Base-by-base conservation (phyloP, 805 yeast genomes). In the Myxozyma udenii region DNA sequence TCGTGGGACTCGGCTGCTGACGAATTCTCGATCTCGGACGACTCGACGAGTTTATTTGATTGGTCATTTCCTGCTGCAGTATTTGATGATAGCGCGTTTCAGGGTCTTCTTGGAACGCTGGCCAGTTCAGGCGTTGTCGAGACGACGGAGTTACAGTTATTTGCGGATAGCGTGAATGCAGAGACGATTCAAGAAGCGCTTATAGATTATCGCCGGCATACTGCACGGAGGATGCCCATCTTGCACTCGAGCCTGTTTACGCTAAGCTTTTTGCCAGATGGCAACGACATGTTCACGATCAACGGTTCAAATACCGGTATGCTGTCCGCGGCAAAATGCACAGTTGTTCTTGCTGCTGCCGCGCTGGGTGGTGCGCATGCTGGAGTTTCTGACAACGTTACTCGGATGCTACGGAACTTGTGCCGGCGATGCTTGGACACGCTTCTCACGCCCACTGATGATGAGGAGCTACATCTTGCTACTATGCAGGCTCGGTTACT, bases 401-500 rank as follows among this genome's bases (percentile, higher is more conserved):
- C 48, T 14, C 42, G 44, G 16, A n/a, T 32, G n/a, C 28, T 48
- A 24, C 44, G 52, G 7, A 44, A 48, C 26, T 4, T 33, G 16
- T 14, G 52, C 18, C 36, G n/a, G 22, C 23, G 23, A 32, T 48
- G 48, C 19, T 32, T 43, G n/a, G 21, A 23, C 9, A 33, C 14
- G 5, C 41, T 44, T 11, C 4, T 9, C 5, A 40, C 38, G 14
- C 33, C n/a, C 6, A 28, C 42, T 3, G 26, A 14, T 18, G 18
- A 38, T 19, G 52, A 48, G 19, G 46, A 23, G 21, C n/a, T 41
- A 2, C 19, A 25, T 30, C 44, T 48, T 4, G 48, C 40, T 11
- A 22, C 37, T n/a, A 48, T 48, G 52, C 52, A 48, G 22, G 52
- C 41, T n/a, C 25, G 48, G 4, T 41, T 50, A 12, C 30, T 50